Percentiles rank a stretch among this genome's conserved stretches.
phyloP scores from a whole-genome alignment of 495 filamentous ascomycete genomes.

The Bathelium albidoporum region DNA sequence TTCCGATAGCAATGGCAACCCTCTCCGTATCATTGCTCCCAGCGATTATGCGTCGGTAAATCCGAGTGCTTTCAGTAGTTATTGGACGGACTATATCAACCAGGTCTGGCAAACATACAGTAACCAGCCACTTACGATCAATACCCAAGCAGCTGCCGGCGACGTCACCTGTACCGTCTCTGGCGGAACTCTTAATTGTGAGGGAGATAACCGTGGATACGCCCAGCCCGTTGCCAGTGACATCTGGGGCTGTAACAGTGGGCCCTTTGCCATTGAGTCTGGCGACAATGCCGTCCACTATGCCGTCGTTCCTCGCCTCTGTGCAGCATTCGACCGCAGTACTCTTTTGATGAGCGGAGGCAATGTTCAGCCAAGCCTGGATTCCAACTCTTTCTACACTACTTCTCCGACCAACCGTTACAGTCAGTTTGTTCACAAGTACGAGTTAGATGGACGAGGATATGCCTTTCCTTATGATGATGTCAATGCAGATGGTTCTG shows the following conservation, averaged over 20 bases:
- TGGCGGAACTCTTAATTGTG: constrained; percentile 27
- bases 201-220: constrained; percentile 34
- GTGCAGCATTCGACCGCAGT: constrained; percentile 37
- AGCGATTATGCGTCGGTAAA: constrained; percentile 27
- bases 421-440: constrained; percentile 34
- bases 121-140: constrained; percentile 29
- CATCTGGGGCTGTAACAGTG: constrained; percentile 41
- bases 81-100: constrained; percentile 35
- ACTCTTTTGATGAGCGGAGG: constrained; percentile 35
- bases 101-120: constrained; percentile 34
- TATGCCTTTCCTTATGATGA: constrained; percentile 44
- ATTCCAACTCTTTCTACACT: constrained; percentile 27
- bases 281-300: constrained; percentile 33
- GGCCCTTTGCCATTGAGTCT: constrained; percentile 32
- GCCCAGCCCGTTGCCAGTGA: constrained; percentile 30
- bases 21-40: constrained; percentile 34
- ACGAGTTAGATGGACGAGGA: constrained; percentile 33
- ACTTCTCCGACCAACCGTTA: constrained; percentile 34
- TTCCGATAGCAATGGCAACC: constrained; percentile 21
- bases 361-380: constrained; percentile 30
- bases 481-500: constrained; percentile 31
- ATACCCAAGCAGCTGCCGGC: constrained; percentile 32
- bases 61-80: constrained; percentile 23
- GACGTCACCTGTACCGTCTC: constrained; percentile 31
- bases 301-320: constrained; percentile 40